Evolutionary conservation across 768 basidiomycete genomes (phyloP).

Genomic region (Suillus subaureus): DNA sequence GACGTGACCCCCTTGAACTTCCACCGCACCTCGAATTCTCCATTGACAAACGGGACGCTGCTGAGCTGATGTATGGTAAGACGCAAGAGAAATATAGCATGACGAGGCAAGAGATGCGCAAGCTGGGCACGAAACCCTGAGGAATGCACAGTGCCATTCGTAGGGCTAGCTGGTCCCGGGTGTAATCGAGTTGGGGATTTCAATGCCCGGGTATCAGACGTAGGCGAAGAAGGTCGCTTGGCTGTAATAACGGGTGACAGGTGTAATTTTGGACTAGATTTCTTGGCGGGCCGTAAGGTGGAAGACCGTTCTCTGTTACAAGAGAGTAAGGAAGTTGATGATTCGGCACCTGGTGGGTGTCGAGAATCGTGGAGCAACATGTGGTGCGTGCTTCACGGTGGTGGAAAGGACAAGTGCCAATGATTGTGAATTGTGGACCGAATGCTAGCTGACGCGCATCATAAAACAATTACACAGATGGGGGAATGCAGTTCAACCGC

Average conservation of each 20-base stretch:
- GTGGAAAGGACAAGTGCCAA: neutral
- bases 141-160: neutral
- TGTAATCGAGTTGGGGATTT: neutral
- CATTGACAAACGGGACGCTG: constrained; percentile 70
- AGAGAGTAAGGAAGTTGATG: neutral
- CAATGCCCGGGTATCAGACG: neutral
- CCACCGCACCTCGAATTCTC: constrained; percentile 73
- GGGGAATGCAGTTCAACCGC: no score
- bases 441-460: no score
- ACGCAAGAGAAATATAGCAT: constrained; percentile 65
- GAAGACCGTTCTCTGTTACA: neutral
- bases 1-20: constrained; percentile 61
- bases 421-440: no score
- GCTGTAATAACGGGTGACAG: neutral
- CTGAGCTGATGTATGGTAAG: constrained; percentile 67
- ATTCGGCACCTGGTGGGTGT: neutral
- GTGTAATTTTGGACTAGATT: constrained; percentile 1
- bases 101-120: constrained; percentile 60
- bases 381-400: neutral
- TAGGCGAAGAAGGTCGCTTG: neutral
- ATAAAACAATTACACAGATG: no score
- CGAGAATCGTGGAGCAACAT: neutral
- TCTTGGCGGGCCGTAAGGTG: neutral
- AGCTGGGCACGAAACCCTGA: constrained; percentile 57
- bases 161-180: constrained; percentile 1